Base-by-base conservation (phyloP, 306 rosid genomes). In the Senna siamea region DNA sequence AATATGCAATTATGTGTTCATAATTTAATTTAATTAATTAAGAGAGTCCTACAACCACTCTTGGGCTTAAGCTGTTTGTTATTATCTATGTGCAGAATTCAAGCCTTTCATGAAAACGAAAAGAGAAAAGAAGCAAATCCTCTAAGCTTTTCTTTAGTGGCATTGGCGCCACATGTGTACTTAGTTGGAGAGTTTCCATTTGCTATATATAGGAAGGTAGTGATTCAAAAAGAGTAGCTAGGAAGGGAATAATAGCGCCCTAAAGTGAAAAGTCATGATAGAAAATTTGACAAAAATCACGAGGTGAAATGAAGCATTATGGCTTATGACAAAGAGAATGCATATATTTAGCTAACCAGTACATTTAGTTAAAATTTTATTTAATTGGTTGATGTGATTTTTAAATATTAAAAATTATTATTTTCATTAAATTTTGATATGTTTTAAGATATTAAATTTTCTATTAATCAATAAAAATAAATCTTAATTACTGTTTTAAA, bases 201-300 rank as follows among this genome's bases (percentile, higher is more conserved):
- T 47, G 72, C 59, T 1, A 30, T 38, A 59, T 32, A 26, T 3
- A 26, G 3, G 43, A 59, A 30, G 22, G 32, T 7, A 4, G 15
- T 32, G 43, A 59, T 15, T 59, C 43, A 11, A 59, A 32, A 32
- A 7, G 20, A n/a, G 43, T 4, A 57, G 19, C 19, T 5, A 14
- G 56, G 44, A 59, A 26, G 30, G 14, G 44, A 19, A 6, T 15
- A 1, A 59, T 58, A 56, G 37, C 8, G 3, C n/a, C 54, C 69
- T 23, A 9, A 70, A 22, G 63, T 9, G n/a, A 37, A 30, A 69
- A 14, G 61, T 26, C 69, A 66, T 7, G 22, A 41, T 37, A 2
- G 58, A 57, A 34, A 37, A 69, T 63, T 41, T 63, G 72, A 72
- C 66, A 26, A 26, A 1, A 5, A 60, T 6, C 34, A 40, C 51